Evolutionary conservation across 345 rosid species (phyloP), one percentile per base, ranked within the genome.

Genomic region (Ceriops tagal): DNA sequence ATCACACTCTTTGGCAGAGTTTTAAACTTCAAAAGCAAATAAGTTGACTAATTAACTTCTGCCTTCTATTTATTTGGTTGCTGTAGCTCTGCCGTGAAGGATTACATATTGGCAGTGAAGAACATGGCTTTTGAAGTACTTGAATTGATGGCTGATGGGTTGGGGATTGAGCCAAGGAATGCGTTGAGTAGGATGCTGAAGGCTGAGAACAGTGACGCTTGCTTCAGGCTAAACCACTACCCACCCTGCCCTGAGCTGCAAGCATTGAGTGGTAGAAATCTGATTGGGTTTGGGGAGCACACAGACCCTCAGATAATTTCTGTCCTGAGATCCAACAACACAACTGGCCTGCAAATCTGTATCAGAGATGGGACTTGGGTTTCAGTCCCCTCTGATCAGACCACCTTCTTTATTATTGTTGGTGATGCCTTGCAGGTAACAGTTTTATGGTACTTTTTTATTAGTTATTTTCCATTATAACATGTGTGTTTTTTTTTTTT

Each of bases 291-390:
- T 73, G 89, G 89, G 49, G 89, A 86, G 64, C 89, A 86, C 68
- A 86, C 89, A 13, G 89, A 86, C 86, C 89, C 89, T 10, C 89
- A 86, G 71, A 86, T 86, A 61, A 82, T 86, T 6, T 86, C 89
- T 20, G 82, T 86, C 55, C 71, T 86, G 19, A 78, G 86, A 78
- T 86, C 89, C 24, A 86, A 86, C 82, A 80, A 82, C 80, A 80
- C 89, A 8, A 72, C 83, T 30, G 89, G 89, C 30, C 82, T 86
- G 16, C 84, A 86, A 77, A 86, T 86, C 74, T 75, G 78, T 63
- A 81, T 78, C 61, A 72, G n/a, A 73, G 85, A 86, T 66, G 86
- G 80, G 63, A 70, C 78, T 55, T 86, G 89, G 89, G 82, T 80
- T 64, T 64, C 87, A 24, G 86, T 83, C 75, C 86, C 87, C 6